phyloP scores from a whole-genome alignment of 768 basidiomycete species.

The Sporobolomyces phaffii region DNA sequence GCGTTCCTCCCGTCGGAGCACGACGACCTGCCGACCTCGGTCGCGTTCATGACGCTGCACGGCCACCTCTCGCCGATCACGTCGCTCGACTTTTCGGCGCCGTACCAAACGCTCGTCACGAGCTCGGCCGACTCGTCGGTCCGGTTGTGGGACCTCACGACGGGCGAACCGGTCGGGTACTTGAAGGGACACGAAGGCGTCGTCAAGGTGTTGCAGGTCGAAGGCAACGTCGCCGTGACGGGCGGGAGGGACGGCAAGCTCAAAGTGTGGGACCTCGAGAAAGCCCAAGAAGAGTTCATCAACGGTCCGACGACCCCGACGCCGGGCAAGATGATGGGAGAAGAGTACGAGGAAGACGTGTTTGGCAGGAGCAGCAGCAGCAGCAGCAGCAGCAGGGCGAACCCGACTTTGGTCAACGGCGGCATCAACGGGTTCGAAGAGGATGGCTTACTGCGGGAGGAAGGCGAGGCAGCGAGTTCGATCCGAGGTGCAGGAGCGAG shows the following conservation, averaged over 20 bases:
- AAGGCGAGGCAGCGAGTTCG: background rate
- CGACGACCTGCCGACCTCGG: constrained; percentile 82
- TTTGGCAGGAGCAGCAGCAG: constrained; percentile 12
- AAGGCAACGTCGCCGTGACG: constrained; percentile 67
- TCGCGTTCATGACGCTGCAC: constrained; percentile 93
- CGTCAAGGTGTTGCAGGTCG: constrained; percentile 88
- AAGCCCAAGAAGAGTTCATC: constrained; percentile 51
- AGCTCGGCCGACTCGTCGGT: constrained; percentile 74
- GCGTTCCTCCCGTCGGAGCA: constrained; percentile 96
- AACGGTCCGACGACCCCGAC: background rate
- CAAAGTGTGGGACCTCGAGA: constrained; percentile 75
- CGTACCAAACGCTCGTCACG: constrained; percentile 87
- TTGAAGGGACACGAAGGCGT: constrained; percentile 57
- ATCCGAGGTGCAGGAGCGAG: background rate
- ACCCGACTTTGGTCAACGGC: too few species aligned
- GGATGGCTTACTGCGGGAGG: constrained; percentile 34
- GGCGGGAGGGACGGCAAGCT: constrained; percentile 82
- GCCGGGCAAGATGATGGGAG: background rate
- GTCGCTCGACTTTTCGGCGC: constrained; percentile 90
- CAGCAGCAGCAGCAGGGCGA: background rate
- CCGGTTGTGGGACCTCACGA: constrained; percentile 88
- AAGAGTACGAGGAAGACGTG: constrained; percentile 34
- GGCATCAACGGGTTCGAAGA: constrained; percentile 19
- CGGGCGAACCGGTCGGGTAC: constrained; percentile 77
- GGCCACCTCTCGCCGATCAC: constrained; percentile 75